phyloP scores from a whole-genome alignment of 352 stramenopile species.

The Globisporangium acanthophoron region DNA sequence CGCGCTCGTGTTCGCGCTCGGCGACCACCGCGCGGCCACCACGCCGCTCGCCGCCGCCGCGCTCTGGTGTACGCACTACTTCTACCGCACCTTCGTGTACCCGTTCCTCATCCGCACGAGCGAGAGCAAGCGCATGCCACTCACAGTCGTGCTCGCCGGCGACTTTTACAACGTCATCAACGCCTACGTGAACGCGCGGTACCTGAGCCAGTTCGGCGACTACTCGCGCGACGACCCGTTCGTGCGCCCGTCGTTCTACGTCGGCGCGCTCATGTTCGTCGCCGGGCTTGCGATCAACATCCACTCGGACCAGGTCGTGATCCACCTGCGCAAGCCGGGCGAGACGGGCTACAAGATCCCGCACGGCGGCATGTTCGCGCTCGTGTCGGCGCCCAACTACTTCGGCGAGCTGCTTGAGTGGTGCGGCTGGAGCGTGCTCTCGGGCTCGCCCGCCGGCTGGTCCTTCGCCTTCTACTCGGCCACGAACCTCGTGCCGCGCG shows the following conservation, averaged over 20 bases:
- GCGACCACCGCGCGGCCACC: conserved; percentile 26
- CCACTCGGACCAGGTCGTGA: conserved; percentile 63
- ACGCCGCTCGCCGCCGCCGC: conserved; percentile 41
- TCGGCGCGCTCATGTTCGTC: conserved; percentile 41
- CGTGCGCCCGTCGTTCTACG: conserved; percentile 41
- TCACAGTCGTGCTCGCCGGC: conserved; percentile 44
- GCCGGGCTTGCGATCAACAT: conserved; percentile 57
- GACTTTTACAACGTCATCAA: conserved; percentile 72
- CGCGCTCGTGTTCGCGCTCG: conserved; percentile 35
- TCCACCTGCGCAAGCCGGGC: conserved; percentile 49
- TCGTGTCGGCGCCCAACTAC: conserved; percentile 74
- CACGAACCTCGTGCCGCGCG: conserved; percentile 42
- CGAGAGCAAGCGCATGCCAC: conserved; percentile 52
- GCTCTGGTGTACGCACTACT: conserved; percentile 63
- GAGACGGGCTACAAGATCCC: conserved; percentile 61
- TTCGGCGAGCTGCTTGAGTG: conserved; percentile 75
- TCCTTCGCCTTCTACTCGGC: conserved; percentile 47
- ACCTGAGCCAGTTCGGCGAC: conserved; percentile 55
- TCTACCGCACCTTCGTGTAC: conserved; percentile 66
- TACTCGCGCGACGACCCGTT: conserved; percentile 34
- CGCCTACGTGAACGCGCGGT: conserved; percentile 62
- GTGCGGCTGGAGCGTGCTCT: conserved; percentile 55
- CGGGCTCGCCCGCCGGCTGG: conserved; percentile 42
- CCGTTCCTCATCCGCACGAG: conserved; percentile 58
- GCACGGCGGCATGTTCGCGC: conserved; percentile 53